phyloP scores from a whole-genome alignment of 495 filamentous ascomycete genomes.

The Penicillium lividum region DNA sequence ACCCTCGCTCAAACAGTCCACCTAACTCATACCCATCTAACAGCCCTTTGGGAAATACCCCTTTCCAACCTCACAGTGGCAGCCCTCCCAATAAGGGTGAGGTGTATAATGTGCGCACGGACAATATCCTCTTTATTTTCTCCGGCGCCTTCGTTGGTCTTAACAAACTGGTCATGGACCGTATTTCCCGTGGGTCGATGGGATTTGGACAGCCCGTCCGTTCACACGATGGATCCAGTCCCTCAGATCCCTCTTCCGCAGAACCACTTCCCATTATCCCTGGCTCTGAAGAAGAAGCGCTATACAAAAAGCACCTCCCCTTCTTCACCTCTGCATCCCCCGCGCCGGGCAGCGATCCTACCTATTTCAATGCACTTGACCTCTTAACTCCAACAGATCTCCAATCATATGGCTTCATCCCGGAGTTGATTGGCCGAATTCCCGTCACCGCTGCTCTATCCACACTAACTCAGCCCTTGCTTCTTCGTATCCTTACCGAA shows the following conservation, averaged over 20 bases:
- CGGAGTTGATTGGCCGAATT: constrained; percentile 88
- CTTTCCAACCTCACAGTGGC: constrained; percentile 40
- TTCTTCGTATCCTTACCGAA: constrained; percentile 87
- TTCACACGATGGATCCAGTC: constrained; percentile 26
- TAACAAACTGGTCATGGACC: constrained; percentile 82
- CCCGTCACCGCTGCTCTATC: constrained; percentile 84
- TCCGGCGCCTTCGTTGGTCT: constrained; percentile 94
- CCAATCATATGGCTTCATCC: constrained; percentile 90
- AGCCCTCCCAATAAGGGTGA: constrained; percentile 67
- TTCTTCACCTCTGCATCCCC: constrained; percentile 56
- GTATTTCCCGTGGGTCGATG: constrained; percentile 83
- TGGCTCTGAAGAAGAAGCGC: constrained; percentile 56
- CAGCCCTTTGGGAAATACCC: constrained; percentile 48
- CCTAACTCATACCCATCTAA: constrained; percentile 50
- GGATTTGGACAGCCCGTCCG: constrained; percentile 88
- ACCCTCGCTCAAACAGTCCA: constrained; percentile 48
- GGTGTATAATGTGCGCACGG: constrained; percentile 86
- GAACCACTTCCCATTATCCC: constrained; percentile 49
- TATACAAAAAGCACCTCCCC: constrained; percentile 69
- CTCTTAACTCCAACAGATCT: constrained; percentile 80
- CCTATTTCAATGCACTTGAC: constrained; percentile 75
- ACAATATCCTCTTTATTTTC: constrained; percentile 95
- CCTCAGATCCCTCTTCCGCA: constrained; percentile 26
- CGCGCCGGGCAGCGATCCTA: constrained; percentile 38
- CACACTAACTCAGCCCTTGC: constrained; percentile 72